Evolutionary conservation across 208 protist species (phyloP).

Genomic region (Leishmania braziliensis): DNA sequence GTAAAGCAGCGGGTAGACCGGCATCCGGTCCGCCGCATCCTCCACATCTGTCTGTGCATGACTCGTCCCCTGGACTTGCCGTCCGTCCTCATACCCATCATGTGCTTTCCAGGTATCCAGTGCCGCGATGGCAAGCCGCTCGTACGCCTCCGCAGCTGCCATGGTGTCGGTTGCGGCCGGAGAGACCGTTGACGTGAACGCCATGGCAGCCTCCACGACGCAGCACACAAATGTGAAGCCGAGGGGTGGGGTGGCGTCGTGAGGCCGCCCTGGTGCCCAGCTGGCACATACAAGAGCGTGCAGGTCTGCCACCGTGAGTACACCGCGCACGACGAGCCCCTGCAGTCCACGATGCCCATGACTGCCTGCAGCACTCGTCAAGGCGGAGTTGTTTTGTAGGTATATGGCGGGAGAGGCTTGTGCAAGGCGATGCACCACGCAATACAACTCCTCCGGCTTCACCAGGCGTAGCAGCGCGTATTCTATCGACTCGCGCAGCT

Average conservation of each 20-base stretch:
- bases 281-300: slow-evolving; percentile 24
- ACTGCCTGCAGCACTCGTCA: neutral
- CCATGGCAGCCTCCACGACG: slow-evolving; percentile 23
- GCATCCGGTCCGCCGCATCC: neutral
- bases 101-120: slow-evolving; percentile 13
- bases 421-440: slow-evolving; percentile 13
- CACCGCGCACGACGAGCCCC: slow-evolving; percentile 11
- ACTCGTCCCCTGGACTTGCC: neutral
- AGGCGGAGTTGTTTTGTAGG: neutral
- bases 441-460: slow-evolving; percentile 19
- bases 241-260: slow-evolving; percentile 16
- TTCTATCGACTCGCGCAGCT: slow-evolving; percentile 28
- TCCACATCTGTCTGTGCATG: neutral
- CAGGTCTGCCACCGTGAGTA: slow-evolving; percentile 34
- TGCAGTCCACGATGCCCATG: neutral
- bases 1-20: slow-evolving; percentile 22
- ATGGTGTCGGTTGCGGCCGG: neutral
- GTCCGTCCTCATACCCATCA: neutral
- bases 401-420: neutral
- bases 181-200: neutral
- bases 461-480: slow-evolving; percentile 40
- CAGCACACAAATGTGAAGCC: slow-evolving; percentile 25
- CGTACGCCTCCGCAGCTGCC: slow-evolving; percentile 8
- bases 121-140: slow-evolving; percentile 1
- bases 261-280: slow-evolving; percentile 18